Evolutionary conservation across 306 rosid species (phyloP), one percentile per base, ranked within the genome.

Genomic region (Elaeagnus macrophylla): DNA sequence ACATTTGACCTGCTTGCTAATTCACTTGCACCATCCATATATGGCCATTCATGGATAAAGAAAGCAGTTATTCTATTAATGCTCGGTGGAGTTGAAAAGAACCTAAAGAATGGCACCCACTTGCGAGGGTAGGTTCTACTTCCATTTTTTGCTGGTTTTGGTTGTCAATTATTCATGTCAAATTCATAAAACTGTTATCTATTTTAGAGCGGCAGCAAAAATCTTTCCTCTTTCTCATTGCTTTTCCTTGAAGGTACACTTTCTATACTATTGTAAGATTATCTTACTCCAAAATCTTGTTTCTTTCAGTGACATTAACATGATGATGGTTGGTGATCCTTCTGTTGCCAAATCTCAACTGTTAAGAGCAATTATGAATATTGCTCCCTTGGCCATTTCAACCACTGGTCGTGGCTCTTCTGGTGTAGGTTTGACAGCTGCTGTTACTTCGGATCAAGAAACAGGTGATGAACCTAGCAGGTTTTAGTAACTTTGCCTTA

Each of bases 291-390:
- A n/a, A 32, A 15, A 12, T 60, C 36, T 55, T 61, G 39, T 71
- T 62, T 62, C 62, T 70, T 76, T 63, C 32, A 93, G 99, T 57
- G 99, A 93, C 80, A 84, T 93, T 52, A 91, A 91, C 81, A 91
- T 91, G 99, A 91, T 91, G 99, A 91, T 91, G 99, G 99, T 91
- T 61, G 99, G 99, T 37, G 96, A 91, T 77, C 96, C 99, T 47
- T 93, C 99, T 65, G 99, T 93, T 71, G 99, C 99, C 36, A 93
- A 93, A 81, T 93, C 99, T 71, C 99, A 93, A 67, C 96, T 91
- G 55, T 75, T 91, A 41, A 74, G 99, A 69, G 96, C 96, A 67
- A 91, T 91, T 59, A 78, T 91, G 81, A 91, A 91, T 74, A 87
- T 91, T 37, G 87, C 99, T 42, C 99, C 99, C 39, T 67, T 91